Base-by-base conservation (phyloP, 305 asterid species). In the Rubia peregrina region DNA sequence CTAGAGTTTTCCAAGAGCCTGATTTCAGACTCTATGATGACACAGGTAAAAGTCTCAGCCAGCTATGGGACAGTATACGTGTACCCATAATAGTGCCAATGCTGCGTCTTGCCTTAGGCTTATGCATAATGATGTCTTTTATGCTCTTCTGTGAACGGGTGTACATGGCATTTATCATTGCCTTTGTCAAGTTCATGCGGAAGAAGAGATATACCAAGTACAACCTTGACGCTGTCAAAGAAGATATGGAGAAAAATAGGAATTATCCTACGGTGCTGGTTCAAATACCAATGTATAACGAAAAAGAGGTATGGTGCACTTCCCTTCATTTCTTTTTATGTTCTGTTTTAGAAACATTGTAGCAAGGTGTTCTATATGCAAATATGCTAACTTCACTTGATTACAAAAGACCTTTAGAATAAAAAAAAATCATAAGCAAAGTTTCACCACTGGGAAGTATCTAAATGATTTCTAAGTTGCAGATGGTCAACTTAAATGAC, bases 211-310 rank as follows among this genome's bases (percentile, higher is more conserved):
- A 91, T 76, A 87, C 95, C 73, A 86, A 75, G 81, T 91, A 91
- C 72, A 89, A 91, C 81, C 85, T 86, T 57, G 89, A 91, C 7
- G 80, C 86, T 78, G 83, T 88, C 70, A 87, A 86, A 75, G 83
- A 82, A 72, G 96, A 89, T 80, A 80, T 89, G 63, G 93, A 89
- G 83, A 73, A 75, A 77, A 86, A 86, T 78, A 86, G 69, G 75
- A 84, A 86, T 78, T 79, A 85, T 74, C 97, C 96, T 6, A 87
- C 71, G 75, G 97, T 91, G 87, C 74, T 91, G 80, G 91, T 89
- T 68, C 97, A 91, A 75, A 86, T 91, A 74, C 97, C 95, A 14
- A 91, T 91, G 96, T 91, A 81, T 65, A 91, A 91, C 30, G 96
- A 91, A 66, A 86, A 83, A 76, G 97, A 91, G 97, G 97, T 91